phyloP scores from a whole-genome alignment of 495 filamentous ascomycete species.

The Xylaria grammica region DNA sequence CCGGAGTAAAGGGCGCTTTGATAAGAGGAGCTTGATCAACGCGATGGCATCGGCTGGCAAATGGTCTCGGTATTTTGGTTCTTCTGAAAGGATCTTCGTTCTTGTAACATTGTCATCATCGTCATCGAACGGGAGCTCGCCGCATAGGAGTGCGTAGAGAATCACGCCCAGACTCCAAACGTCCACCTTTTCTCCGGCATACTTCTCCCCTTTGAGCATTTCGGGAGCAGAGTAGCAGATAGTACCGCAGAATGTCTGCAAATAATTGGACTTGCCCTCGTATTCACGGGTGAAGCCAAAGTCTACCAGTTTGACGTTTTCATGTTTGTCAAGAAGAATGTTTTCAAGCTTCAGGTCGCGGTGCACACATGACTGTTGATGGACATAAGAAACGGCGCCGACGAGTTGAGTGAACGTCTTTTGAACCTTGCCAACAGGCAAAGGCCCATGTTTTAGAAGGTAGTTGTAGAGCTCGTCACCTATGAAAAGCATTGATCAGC shows the following conservation, averaged over 20 bases:
- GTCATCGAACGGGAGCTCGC: conserved; percentile 95
- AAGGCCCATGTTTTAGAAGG: conserved; percentile 80
- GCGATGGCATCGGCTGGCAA: conserved; percentile 77
- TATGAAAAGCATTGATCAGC: conserved; percentile 37
- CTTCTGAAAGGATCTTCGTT: conserved; percentile 78
- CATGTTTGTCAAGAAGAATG: conserved; percentile 93
- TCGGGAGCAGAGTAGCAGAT: conserved; percentile 97
- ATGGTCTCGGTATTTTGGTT: conserved; percentile 82
- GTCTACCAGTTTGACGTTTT: conserved; percentile 98
- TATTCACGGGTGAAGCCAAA: conserved; percentile 99
- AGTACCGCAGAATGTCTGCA: conserved; percentile 97
- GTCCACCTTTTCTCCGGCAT: conserved; percentile 96
- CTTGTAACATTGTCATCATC: conserved; percentile 89
- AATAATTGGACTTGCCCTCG: conserved; percentile 89
- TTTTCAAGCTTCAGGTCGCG: conserved; percentile 97
- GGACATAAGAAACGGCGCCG: conserved; percentile 93
- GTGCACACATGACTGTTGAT: conserved; percentile 94
- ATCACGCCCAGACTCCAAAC: conserved; percentile 98
- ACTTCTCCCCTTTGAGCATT: conserved; percentile 98
- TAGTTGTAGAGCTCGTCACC: conserved; percentile 98
- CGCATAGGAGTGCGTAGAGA: conserved; percentile 87
- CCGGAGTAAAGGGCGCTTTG: conserved; percentile 84
- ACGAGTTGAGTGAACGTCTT: conserved; percentile 96
- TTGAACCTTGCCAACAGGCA: conserved; percentile 88
- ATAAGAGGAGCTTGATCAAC: conserved; percentile 76